phyloP scores from a whole-genome alignment of 2,329 filamentous ascomycete genomes.

The Xylariaceae sp. region DNA sequence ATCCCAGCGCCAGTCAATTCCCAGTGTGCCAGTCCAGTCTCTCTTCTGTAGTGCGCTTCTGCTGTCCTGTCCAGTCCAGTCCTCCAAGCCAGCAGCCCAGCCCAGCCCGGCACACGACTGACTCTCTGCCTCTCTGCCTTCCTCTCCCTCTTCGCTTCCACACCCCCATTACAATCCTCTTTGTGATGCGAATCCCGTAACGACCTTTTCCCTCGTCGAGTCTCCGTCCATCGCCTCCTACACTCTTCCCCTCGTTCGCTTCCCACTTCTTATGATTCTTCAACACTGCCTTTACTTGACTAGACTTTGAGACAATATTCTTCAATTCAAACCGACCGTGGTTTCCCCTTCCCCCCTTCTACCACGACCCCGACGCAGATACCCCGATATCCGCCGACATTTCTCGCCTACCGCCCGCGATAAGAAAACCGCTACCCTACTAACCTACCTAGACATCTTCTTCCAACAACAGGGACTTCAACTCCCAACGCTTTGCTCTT shows the following conservation, averaged over 20 bases:
- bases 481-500: slow-evolving; percentile 3
- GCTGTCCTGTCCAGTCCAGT: not conserved
- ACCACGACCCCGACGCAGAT: slow-evolving; percentile 13
- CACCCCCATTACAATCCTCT: slow-evolving; percentile 10
- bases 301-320: not conserved
- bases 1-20: too few relatives aligned
- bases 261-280: not conserved
- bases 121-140: not conserved
- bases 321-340: slow-evolving; percentile 1
- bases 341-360: not conserved
- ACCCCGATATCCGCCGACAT: slow-evolving; percentile 23
- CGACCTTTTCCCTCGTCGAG: not conserved
- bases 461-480: slow-evolving; percentile 7
- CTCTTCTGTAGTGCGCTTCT: too few relatives aligned
- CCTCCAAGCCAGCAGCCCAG: too few relatives aligned
- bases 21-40: too few relatives aligned
- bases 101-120: not conserved
- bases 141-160: not conserved
- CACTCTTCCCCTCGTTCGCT: slow-evolving; percentile 8
- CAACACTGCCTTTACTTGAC: not conserved
- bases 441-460: slow-evolving; percentile 6
- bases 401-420: slow-evolving; percentile 18
- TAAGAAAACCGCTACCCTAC: slow-evolving; percentile 14
- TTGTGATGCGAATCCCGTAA: slow-evolving; percentile 7
- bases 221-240: slow-evolving; percentile 7